Percentiles rank a stretch among this genome's conserved stretches.
phyloP scores from a whole-genome alignment of 169 alveolate species.

The Eimeria acervulina region DNA sequence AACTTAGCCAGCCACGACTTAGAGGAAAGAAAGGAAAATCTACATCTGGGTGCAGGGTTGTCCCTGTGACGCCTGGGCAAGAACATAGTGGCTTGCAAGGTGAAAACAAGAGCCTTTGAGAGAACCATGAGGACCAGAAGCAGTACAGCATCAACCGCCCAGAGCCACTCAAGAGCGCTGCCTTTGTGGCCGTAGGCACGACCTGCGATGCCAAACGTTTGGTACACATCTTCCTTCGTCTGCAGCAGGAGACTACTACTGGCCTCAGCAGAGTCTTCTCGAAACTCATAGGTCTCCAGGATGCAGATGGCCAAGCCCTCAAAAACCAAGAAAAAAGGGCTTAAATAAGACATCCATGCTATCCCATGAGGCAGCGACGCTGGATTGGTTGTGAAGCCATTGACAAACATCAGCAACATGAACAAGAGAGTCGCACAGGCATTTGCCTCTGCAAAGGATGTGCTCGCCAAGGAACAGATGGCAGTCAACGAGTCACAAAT shows the following conservation, averaged over 20 bases:
- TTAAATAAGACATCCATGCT: constrained; percentile 55
- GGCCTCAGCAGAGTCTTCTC: constrained; percentile 28
- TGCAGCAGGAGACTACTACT: constrained; percentile 33
- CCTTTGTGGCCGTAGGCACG: constrained; percentile 53
- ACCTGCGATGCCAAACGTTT: constrained; percentile 65
- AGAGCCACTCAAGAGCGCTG: constrained; percentile 63
- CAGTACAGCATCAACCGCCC: constrained; percentile 6
- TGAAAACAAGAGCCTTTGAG: constrained; percentile 37
- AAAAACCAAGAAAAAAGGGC: constrained; percentile 77
- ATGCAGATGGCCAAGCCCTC: constrained; percentile 37
- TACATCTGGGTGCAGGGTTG: background rate
- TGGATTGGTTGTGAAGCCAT: constrained; percentile 76
- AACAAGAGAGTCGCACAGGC: constrained; percentile 47
- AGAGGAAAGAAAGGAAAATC: background rate
- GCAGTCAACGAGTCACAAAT: constrained; percentile 28
- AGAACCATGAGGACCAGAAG: constrained; percentile 38
- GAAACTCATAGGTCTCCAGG: constrained; percentile 25
- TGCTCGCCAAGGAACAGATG: constrained; percentile 74
- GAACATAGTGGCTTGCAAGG: constrained; percentile 45
- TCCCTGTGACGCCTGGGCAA: constrained; percentile 55
- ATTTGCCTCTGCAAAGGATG: constrained; percentile 78
- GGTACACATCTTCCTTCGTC: constrained; percentile 57
- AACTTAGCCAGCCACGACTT: background rate
- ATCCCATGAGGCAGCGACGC: constrained; percentile 12
- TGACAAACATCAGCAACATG: constrained; percentile 57